Conservation (phyloP, 768 basidiomycete genomes). For the Rhizopogon vesiculosus region DNA sequence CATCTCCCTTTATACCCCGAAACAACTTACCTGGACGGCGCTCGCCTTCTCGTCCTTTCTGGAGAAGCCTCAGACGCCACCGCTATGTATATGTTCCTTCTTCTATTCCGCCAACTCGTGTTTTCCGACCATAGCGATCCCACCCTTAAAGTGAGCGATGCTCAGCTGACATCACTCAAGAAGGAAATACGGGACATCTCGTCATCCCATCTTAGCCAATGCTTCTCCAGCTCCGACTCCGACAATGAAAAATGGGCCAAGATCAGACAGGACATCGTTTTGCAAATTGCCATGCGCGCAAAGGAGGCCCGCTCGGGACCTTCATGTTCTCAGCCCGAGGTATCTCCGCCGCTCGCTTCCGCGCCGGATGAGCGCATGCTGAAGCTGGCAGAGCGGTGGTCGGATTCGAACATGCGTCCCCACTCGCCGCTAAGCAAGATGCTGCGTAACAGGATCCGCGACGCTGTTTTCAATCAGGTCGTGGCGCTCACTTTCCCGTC, state of each 20-base stretch:
- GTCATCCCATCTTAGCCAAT: conserved; percentile 55
- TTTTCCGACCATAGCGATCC: conserved; percentile 40
- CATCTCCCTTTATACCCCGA: conserved; percentile 58
- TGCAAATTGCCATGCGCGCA: conserved; percentile 74
- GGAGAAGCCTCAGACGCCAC: conserved; percentile 73
- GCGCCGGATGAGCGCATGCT: conserved; percentile 51
- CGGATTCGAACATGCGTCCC: conserved; percentile 57
- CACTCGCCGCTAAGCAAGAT: conserved; percentile 56
- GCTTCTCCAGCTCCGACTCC: conserved; percentile 37
- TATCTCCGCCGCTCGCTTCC: conserved; percentile 19
- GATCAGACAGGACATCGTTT: conserved; percentile 59
- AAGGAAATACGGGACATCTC: conserved; percentile 69
- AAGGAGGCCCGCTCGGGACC: conserved; percentile 34
- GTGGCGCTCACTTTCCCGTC: conserved; percentile 48
- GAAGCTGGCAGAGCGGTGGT: conserved; percentile 65
- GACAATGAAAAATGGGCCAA: conserved; percentile 50
- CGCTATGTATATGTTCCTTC: conserved; percentile 73
- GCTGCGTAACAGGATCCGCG: conserved; percentile 58
- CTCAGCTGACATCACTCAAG: conserved; percentile 58
- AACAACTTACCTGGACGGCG: conserved; percentile 75
- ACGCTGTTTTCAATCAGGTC: conserved; percentile 59
- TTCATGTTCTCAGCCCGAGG: conserved; percentile 16
- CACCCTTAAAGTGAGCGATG: conserved; percentile 41
- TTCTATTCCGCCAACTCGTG: conserved; percentile 75
- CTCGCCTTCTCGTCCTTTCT: conserved; percentile 60